These are phyloP conservation scores for Chloris gayana DNA, from an alignment of 176 grass and related monocot genomes.

Conservation along the genomic window DNA sequence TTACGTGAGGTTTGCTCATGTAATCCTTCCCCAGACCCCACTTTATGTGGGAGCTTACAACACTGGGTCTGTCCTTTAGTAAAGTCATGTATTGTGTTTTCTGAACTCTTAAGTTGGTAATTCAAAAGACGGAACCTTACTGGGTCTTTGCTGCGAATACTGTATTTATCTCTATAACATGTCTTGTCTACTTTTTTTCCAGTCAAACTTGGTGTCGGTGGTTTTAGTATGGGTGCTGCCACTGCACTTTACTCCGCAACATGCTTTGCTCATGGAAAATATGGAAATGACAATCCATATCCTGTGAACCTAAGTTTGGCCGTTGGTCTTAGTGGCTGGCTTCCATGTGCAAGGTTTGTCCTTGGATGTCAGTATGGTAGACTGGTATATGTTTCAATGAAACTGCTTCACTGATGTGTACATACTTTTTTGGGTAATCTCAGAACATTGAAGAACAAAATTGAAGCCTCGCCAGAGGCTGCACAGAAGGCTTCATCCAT, in stretches of 20 bases:
- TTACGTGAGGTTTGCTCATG: no score
- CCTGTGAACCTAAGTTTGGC: conserved; percentile 73
- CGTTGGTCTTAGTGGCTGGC: conserved; percentile 96
- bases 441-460: conserved; percentile 87
- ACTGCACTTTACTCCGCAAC: conserved; percentile 88
- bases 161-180: conserved; percentile 19
- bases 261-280: conserved; percentile 88
- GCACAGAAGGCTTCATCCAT: conserved; percentile 77
- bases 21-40: no score
- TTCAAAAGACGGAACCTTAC: background rate
- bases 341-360: conserved; percentile 83
- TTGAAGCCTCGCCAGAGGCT: conserved; percentile 84
- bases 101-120: background rate
- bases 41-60: no score
- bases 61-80: no score
- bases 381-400: conserved; percentile 1
- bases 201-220: conserved; percentile 95
- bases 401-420: conserved; percentile 2
- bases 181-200: conserved; percentile 31
- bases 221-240: conserved; percentile 98
- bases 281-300: conserved; percentile 90
- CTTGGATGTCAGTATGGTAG: conserved; percentile 12
- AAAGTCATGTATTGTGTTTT: background rate
- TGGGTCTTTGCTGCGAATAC: background rate
- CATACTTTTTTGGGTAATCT: conserved; percentile 11